Base-by-base conservation (phyloP, 768 basidiomycete genomes). In the Pleurotus eryngii region DNA sequence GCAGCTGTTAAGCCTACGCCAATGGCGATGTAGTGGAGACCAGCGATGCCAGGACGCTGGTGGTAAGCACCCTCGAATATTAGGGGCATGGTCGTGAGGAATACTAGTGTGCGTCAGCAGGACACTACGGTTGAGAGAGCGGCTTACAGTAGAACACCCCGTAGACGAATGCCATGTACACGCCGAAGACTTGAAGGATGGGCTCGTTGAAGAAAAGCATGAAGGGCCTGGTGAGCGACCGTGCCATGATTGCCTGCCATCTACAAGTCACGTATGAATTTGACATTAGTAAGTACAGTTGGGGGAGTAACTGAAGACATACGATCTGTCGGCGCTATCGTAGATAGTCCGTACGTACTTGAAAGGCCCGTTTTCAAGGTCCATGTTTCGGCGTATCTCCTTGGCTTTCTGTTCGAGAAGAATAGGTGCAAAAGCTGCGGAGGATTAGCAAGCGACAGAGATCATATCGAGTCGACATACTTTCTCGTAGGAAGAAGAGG, bases 151-250 rank as follows among this genome's bases (percentile, higher is more conserved):
- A 87, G 38, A 85, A 70, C 0, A 76, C 64, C 3, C 86, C 90
- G 57, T 86, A 92, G 12, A 87, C 65, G 60, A 88, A 83, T 0
- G 86, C 83, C 79, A 88, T 82, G 59, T 89, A 91, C 1, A 84
- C 3, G 0, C 85, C 83, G 11, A 90, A 70, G 2, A 89, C 66
- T 62, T 89, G 87, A 17, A 88, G 73, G 62, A 91, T 88, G 1
- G 84, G 81, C 64, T 92, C 89, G 4, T 64, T 64, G 0, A 56
- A 63, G 57, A 90, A 86, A 7, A 92, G 67, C 5, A 70, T 64
- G 70, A 93, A 88, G 0, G 92, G 92, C n/a, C 90, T 80, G 9
- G 76, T 69, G 24, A 92, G 68, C 0, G 87, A 77, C 57, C 73
- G 80, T 1, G 59, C 48, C 57, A 92, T 71, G 38, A 89, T 75